phyloP scores from a whole-genome alignment of 192 early-diverging fungal genomes.

The Nowakowskiella sp. region DNA sequence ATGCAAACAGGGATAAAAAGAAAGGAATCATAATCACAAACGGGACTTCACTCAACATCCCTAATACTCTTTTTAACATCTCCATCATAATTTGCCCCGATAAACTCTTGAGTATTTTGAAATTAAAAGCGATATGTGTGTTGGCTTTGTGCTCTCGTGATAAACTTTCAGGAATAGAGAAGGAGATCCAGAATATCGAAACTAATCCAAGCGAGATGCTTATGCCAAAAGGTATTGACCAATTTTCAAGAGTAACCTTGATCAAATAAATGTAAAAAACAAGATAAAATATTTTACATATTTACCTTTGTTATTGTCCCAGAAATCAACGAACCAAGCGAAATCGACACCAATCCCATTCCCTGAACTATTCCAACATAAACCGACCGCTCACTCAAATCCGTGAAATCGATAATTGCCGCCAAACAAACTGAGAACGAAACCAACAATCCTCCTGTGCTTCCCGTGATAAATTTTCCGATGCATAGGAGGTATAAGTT shows the following conservation, averaged over 20 bases:
- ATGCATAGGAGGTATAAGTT: neutral
- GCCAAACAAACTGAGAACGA: neutral
- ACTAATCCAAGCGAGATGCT: neutral
- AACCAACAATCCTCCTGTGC: neutral
- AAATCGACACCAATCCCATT: neutral
- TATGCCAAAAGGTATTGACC: neutral
- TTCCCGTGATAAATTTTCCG: neutral
- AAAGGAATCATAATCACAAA: neutral
- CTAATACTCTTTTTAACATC: neutral
- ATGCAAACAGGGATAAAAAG: neutral
- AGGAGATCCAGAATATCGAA: neutral
- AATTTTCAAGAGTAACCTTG: neutral
- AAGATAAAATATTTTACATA: neutral
- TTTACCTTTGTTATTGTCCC: neutral
- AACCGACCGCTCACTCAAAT: neutral
- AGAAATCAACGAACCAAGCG: neutral
- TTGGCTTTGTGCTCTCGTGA: neutral
- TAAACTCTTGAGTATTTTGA: too few relatives aligned
- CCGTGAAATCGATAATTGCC: neutral
- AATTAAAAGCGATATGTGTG: neutral
- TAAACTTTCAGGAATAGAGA: neutral
- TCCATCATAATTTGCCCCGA: neutral
- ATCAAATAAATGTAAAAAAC: neutral
- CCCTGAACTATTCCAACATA: neutral
- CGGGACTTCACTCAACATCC: neutral